Percentiles rank a stretch among this genome's conserved stretches.
phyloP scores from a whole-genome alignment of 2,329 filamentous ascomycete genomes.

The Stagonosporopsis chrysanthemi region DNA sequence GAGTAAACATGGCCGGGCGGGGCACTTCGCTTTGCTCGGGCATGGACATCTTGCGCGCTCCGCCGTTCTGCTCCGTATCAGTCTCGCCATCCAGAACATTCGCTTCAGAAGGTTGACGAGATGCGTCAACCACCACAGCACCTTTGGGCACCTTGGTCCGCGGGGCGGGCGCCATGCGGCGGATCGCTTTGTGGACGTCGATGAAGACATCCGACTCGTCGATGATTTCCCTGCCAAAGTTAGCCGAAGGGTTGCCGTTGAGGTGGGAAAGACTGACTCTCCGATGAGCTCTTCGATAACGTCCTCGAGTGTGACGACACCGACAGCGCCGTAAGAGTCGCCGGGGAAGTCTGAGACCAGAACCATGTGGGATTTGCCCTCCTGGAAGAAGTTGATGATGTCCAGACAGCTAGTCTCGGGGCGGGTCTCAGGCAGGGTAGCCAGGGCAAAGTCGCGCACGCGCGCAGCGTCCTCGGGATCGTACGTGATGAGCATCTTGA shows the following conservation, averaged over 20 bases:
- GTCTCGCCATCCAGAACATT: conserved; percentile 27
- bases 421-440: conserved; percentile 91
- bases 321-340: conserved; percentile 87
- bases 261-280: conserved; percentile 69
- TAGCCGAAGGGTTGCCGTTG: background rate
- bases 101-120: conserved; percentile 34
- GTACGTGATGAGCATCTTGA: conserved; percentile 99
- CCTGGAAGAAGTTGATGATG: conserved; percentile 99
- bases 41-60: conserved; percentile 41
- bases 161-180: conserved; percentile 84
- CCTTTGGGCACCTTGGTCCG: conserved; percentile 72
- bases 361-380: conserved; percentile 99
- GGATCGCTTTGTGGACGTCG: conserved; percentile 97
- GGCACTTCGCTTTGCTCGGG: conserved; percentile 39
- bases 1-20: conserved; percentile 52
- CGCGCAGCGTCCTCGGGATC: conserved; percentile 90
- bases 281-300: conserved; percentile 99
- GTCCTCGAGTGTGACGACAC: conserved; percentile 95
- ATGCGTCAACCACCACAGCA: conserved; percentile 58
- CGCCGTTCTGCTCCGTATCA: conserved; percentile 28
- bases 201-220: conserved; percentile 99
- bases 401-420: conserved; percentile 96
- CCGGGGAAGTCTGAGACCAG: conserved; percentile 90
- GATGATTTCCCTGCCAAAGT: conserved; percentile 80
- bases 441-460: conserved; percentile 89